Conservation (phyloP, 805 yeast genomes). For the Priceomyces carsonii region DNA sequence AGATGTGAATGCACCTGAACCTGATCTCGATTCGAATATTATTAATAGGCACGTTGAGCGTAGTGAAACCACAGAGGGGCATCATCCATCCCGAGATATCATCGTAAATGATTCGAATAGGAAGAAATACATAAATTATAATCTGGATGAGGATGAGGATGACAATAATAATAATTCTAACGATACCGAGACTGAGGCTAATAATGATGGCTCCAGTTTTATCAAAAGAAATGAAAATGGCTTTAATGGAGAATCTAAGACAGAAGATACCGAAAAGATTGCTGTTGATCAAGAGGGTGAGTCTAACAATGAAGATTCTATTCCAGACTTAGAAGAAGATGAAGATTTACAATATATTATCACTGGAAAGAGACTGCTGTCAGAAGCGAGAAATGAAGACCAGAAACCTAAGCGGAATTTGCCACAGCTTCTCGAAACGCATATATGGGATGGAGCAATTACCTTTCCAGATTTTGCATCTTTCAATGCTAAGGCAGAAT, state of each 20-base stretch:
- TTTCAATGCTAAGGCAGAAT: constrained; percentile 39
- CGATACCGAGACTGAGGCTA: constrained; percentile 8
- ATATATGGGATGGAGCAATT: constrained; percentile 50
- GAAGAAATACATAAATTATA: constrained; percentile 18
- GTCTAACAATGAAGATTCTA: background rate
- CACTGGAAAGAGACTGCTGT: constrained; percentile 14
- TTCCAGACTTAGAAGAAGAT: constrained; percentile 26
- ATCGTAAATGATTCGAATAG: constrained; percentile 9
- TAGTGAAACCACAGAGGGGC: constrained; percentile 28
- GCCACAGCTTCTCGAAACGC: constrained; percentile 9
- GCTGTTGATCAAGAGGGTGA: constrained; percentile 8
- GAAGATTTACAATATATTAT: constrained; percentile 36
- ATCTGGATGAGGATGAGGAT: constrained; percentile 26
- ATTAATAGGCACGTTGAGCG: constrained; percentile 38
- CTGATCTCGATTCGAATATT: constrained; percentile 26
- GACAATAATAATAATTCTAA: constrained; percentile 21
- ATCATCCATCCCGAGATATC: constrained; percentile 9
- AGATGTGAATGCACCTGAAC: constrained; percentile 24
- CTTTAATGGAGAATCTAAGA: constrained; percentile 11
- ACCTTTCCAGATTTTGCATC: constrained; percentile 51
- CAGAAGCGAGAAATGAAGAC: constrained; percentile 4
- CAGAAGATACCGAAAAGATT: constrained; percentile 5
- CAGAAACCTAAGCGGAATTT: constrained; percentile 12
- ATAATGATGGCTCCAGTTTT: constrained; percentile 8
- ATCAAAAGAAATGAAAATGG: no score